Evolutionary conservation across 768 basidiomycete species (phyloP).

Genomic region (Lactarius indigo): DNA sequence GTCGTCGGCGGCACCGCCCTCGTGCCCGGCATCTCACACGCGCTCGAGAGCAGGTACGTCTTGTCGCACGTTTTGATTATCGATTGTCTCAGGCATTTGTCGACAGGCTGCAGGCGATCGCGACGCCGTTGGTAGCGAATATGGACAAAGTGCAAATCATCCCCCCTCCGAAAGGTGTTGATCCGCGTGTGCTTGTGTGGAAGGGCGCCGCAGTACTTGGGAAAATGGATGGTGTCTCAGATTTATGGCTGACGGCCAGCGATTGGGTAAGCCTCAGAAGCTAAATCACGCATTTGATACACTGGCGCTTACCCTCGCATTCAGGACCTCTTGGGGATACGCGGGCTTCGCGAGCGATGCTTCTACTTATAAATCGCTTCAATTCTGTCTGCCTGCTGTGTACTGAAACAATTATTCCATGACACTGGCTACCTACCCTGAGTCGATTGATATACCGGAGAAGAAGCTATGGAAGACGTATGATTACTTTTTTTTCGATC

Average conservation of each 20-base stretch:
- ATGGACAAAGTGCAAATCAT: conserved; percentile 91
- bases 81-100: conserved; percentile 6
- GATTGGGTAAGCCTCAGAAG: conserved; percentile 70
- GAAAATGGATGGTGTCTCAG: conserved; percentile 85
- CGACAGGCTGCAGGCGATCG: conserved; percentile 72
- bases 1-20: conserved; percentile 83
- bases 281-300: neutral
- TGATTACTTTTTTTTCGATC: neutral
- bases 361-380: conserved; percentile 56
- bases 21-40: conserved; percentile 80
- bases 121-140: conserved; percentile 73
- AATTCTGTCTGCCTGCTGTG: neutral
- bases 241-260: conserved; percentile 80
- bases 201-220: conserved; percentile 91
- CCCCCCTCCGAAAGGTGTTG: conserved; percentile 89
- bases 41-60: conserved; percentile 78
- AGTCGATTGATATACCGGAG: neutral
- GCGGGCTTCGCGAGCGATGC: conserved; percentile 77
- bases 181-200: conserved; percentile 88
- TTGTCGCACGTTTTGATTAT: neutral
- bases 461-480: neutral
- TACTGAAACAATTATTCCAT: conserved; percentile 8
- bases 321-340: conserved; percentile 75
- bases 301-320: conserved; percentile 7
- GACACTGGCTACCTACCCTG: neutral